Evolutionary conservation across 1,139 yeast species (phyloP), one percentile per base, ranked within the genome.

Genomic region (Taphrina communis): DNA sequence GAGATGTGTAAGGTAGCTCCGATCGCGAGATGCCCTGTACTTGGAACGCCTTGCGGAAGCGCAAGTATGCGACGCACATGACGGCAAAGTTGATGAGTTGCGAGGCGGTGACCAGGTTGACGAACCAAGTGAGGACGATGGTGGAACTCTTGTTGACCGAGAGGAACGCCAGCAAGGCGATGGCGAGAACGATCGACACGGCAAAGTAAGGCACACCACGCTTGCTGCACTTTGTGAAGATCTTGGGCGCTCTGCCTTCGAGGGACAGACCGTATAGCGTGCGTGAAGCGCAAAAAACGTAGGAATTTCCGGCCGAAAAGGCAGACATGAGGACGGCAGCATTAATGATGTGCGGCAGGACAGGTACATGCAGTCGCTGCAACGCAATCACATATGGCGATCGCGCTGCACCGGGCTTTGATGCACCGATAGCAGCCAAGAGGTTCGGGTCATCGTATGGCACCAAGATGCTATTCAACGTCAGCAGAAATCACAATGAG

Each of bases 341-440:
- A 74, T 89, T 89, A 80, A 89, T 84, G 68, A 89, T 84, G 72
- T 88, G 85, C 52, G 90, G 90, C 44, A 89, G 86, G 50, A 86
- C 92, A 58, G 80, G 79, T 76, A 89, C 86, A 71, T 91, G 90
- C 44, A 88, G 90, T 69, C 83, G 80, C 65, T 84, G 81, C 69
- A 88, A 84, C 35, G 95, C 94, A 75, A 89, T 83, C 71, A 89
- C 91, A 76, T 88, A 88, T 31, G 96, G 96, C 62, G 92, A 87
- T 70, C 88, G 85, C 61, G 82, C 80, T 8, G 85, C 82, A 53
- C 62, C 63, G 6, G 65, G 57, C 70, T 81, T 80, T 35, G 82
- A 74, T 61, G 78, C 78, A 19, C 77, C 72, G 35, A 63, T 63
- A n/a, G 67, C 67, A 11, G 31, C n/a, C 19, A 63, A 59, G 74